Conservation (phyloP, 2,329 filamentous ascomycete species). For the Aspergillus ochraceus region DNA sequence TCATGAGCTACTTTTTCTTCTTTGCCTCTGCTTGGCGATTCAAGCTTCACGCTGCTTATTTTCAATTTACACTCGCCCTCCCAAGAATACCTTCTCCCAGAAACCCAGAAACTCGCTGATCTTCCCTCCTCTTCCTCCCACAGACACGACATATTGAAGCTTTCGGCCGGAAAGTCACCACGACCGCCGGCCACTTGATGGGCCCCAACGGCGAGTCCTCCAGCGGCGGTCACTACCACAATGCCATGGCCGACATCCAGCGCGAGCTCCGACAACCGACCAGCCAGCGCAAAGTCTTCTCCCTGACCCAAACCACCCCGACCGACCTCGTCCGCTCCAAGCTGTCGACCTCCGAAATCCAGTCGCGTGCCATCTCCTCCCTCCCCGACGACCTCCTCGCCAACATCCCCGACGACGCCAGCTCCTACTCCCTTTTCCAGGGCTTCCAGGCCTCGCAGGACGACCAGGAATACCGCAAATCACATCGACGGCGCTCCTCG, state of each 20-base stretch:
- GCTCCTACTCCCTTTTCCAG: slow-evolving; percentile 90
- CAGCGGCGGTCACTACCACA: slow-evolving; percentile 69
- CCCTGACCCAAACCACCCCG: slow-evolving; percentile 86
- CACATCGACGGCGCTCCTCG: slow-evolving; percentile 67
- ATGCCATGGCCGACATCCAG: slow-evolving; percentile 84
- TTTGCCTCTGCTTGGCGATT: slow-evolving; percentile 7
- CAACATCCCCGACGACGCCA: slow-evolving; percentile 84
- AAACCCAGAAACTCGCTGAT: slow-evolving; percentile 14
- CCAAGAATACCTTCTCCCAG: no score
- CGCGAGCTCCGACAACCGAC: slow-evolving; percentile 81
- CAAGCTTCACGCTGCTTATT: not conserved
- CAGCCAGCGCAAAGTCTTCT: slow-evolving; percentile 86
- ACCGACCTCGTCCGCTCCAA: slow-evolving; percentile 90
- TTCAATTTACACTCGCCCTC: not conserved
- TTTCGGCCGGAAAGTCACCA: slow-evolving; percentile 91
- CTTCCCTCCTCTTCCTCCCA: slow-evolving; percentile 1
- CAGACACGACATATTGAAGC: slow-evolving; percentile 87
- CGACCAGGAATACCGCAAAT: slow-evolving; percentile 63
- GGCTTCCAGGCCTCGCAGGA: slow-evolving; percentile 85
- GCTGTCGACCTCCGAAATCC: slow-evolving; percentile 87
- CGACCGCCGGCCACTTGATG: slow-evolving; percentile 88
- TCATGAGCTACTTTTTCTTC: slow-evolving; percentile 5
- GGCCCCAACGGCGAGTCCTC: slow-evolving; percentile 60
- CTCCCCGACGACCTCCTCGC: slow-evolving; percentile 85
- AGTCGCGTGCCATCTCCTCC: slow-evolving; percentile 85